Base-by-base conservation (phyloP, 768 basidiomycete species). In the Nevesoporus exiguus region DNA sequence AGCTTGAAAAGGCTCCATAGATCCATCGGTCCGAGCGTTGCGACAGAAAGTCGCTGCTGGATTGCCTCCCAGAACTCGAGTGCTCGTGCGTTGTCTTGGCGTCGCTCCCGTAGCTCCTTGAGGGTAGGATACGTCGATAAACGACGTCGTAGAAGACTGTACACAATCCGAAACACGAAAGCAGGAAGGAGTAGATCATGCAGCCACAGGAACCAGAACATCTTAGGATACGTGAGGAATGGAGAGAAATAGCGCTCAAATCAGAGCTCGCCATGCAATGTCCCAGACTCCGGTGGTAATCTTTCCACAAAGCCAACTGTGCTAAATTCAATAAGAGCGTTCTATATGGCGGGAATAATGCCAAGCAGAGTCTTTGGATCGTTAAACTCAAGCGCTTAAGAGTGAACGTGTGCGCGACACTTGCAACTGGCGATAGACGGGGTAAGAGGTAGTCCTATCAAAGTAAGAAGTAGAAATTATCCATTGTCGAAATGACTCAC, bases 151-250 rank as follows among this genome's bases (percentile, higher is more conserved):
- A 82, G 33, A 44, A 87, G 75, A 37, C 74, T 61, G 56, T 76
- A 79, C 27, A 80, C 60, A 14, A 85, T 63, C 34, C 75, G 73
- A 39, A 80, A 64, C 45, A 84, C 55, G 24, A 84, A 62, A 8
- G 76, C 74, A 13, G 86, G 78, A 13, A 80, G 70, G 5, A 88
- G 73, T 14, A 84, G 61, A 60, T 85, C 75, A 48, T 79, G 61
- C 66, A 79, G 80, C 86, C 86, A 88, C 15, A 86, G 61, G 33
- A 76, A 66, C 86, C 86, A 88, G 58, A 79, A 88, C 1, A 74
- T 52, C 86, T 86, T 56, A 34, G 41, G 42, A 33, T 30, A 45
- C 27, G 7, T 61, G 22, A 61, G 24, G 43, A 41, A 31, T 15
- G 14, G 40, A 49, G 34, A 43, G 39, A 25, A n/a, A 19, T 37